phyloP scores from a whole-genome alignment of 345 rosid genomes.

The Moringa oleifera region DNA sequence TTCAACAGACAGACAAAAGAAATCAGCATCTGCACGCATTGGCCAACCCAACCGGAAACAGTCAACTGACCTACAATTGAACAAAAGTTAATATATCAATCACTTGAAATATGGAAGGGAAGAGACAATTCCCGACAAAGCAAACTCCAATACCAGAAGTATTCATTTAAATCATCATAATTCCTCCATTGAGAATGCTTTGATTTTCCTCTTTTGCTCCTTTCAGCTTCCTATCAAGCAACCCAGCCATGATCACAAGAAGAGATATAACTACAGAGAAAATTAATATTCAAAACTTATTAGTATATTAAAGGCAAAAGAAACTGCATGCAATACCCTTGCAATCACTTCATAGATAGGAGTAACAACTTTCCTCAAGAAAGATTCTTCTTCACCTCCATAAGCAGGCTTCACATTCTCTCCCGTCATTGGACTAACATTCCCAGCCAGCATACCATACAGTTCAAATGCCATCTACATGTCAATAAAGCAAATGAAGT shows the following conservation, averaged over 20 bases:
- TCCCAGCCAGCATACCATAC: constrained; percentile 97
- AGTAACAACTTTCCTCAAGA: constrained; percentile 83
- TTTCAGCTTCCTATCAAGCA: constrained; percentile 74
- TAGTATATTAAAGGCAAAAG: constrained; percentile 2
- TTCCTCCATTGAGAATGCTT: constrained; percentile 99
- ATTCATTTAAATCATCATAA: constrained; percentile 96
- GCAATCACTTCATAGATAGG: constrained; percentile 86
- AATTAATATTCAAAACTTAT: constrained; percentile 8
- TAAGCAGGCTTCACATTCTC: constrained; percentile 97
- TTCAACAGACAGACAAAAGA: constrained; percentile 49
- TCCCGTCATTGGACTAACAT: constrained; percentile 96
- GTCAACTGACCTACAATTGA: constrained; percentile 74
- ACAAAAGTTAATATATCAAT: constrained; percentile 10
- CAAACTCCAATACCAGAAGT: constrained; percentile 63
- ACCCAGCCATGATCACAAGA: constrained; percentile 7
- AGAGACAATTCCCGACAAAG: constrained; percentile 6
- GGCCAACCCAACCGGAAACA: constrained; percentile 99
- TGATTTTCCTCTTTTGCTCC: constrained; percentile 78
- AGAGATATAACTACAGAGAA: not conserved
- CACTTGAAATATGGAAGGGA: not conserved
- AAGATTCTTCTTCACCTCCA: constrained; percentile 97
- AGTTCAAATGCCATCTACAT: constrained; percentile 96
- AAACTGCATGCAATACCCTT: constrained; percentile 35
- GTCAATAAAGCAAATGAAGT: constrained; percentile 7
- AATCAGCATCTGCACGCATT: constrained; percentile 95